Conservation (phyloP, 768 basidiomycete genomes). For the Sistotremastrum niveocremeum region DNA sequence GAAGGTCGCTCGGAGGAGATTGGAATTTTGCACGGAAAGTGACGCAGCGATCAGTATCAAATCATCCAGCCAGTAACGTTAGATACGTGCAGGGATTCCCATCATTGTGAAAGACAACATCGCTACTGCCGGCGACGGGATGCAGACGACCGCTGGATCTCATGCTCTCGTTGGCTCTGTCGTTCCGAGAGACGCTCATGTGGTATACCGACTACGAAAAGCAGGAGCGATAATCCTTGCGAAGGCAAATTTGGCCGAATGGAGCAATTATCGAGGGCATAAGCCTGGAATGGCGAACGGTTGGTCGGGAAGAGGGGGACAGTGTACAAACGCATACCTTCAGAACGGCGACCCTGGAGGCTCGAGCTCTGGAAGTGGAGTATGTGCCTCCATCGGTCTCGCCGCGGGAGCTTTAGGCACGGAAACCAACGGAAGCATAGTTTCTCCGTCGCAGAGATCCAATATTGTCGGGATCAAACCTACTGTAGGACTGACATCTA, state of each 20-base stretch:
- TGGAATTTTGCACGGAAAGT: slow-evolving; percentile 27
- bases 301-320: slow-evolving; percentile 44
- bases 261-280: slow-evolving; percentile 31
- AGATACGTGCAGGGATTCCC: slow-evolving; percentile 22
- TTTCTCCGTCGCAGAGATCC: slow-evolving; percentile 37
- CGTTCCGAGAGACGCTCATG: slow-evolving; percentile 19
- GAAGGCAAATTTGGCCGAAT: slow-evolving; percentile 44
- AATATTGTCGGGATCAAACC: slow-evolving; percentile 50
- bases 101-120: slow-evolving; percentile 36
- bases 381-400: slow-evolving; percentile 38
- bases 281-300: slow-evolving; percentile 28
- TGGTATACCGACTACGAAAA: slow-evolving; percentile 15
- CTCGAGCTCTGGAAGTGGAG: slow-evolving; percentile 46
- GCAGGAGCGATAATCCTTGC: slow-evolving; percentile 22
- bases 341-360: slow-evolving; percentile 41
- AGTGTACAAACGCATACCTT: slow-evolving; percentile 36
- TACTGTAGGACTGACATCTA: slow-evolving; percentile 44
- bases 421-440: slow-evolving; percentile 43
- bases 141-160: slow-evolving; percentile 15
- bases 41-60: not conserved
- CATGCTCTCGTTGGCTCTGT: slow-evolving; percentile 20
- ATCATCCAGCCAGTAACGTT: too few species aligned
- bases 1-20: slow-evolving; percentile 21
- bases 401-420: slow-evolving; percentile 30
- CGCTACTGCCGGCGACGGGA: slow-evolving; percentile 14